These are phyloP conservation scores for Closterium sp. DNA, from an alignment of 139 green algal genomes.

Conservation along the genomic window DNA sequence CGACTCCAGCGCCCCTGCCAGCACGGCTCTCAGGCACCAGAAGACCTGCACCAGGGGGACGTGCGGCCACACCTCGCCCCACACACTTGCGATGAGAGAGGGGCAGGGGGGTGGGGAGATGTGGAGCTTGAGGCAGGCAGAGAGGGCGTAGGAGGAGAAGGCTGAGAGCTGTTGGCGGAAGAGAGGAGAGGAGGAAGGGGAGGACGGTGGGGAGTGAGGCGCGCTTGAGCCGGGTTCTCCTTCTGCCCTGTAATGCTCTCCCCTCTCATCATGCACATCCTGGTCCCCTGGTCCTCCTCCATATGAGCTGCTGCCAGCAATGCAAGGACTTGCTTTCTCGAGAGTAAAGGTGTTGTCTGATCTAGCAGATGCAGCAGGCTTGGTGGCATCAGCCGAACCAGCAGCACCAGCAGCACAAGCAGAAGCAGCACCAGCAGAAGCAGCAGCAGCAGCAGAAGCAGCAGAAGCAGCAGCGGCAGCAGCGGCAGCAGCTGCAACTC, in stretches of 20 bases:
- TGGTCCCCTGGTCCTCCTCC: neutral
- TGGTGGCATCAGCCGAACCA: neutral
- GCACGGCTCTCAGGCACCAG: slow-evolving; percentile 35
- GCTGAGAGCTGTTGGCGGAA: neutral
- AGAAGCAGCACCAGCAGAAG: neutral
- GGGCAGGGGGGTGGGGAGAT: neutral
- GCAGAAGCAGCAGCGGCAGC: neutral
- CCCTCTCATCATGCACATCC: neutral
- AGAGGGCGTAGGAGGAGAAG: neutral
- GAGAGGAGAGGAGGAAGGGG: neutral
- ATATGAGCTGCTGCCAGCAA: neutral
- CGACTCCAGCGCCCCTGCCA: slow-evolving; percentile 18
- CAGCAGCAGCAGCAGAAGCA: neutral
- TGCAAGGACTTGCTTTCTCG: no score
- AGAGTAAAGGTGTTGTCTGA: no score
- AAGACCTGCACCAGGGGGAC: slow-evolving; percentile 8
- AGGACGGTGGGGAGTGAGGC: no score
- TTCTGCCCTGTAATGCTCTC: neutral
- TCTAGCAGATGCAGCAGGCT: neutral
- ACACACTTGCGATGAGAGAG: neutral
- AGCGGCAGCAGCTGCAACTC: neutral
- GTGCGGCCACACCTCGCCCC: neutral
- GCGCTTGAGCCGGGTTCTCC: no score
- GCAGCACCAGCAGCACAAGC: neutral
- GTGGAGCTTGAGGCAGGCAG: neutral